Evolutionary conservation across 805 yeast genomes (phyloP).

Genomic region (Nakazawaea ernobii): DNA sequence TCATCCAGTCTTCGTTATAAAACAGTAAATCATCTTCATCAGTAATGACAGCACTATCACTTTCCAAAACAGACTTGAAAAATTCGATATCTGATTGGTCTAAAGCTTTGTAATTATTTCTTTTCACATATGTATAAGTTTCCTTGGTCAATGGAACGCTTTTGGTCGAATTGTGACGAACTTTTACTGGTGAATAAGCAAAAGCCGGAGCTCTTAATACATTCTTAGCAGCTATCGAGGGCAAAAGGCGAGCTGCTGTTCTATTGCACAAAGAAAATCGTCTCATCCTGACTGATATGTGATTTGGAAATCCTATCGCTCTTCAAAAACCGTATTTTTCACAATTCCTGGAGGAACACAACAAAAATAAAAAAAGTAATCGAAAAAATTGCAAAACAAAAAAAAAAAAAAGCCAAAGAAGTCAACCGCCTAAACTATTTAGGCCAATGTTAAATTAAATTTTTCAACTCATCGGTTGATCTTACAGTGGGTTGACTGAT

Average conservation of each 20-base stretch:
- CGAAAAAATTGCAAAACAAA: not conserved
- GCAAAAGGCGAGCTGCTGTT: not conserved
- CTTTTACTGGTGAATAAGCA: not conserved
- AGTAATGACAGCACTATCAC: slow-evolving; percentile 41
- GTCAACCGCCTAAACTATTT: not conserved
- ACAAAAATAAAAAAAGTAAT: not conserved
- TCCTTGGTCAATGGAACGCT: slow-evolving; percentile 57
- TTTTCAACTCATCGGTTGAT: not conserved
- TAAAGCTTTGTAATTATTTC: slow-evolving; percentile 50
- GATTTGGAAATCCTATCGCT: no score
- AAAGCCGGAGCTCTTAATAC: not conserved
- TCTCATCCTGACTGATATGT: not conserved
- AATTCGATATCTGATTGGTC: slow-evolving; percentile 49
- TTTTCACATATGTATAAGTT: slow-evolving; percentile 52
- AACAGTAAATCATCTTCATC: slow-evolving; percentile 59
- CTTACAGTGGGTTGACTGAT: slow-evolving; percentile 1
- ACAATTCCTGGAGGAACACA: no score
- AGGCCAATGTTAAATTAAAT: not conserved
- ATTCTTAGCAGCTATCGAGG: not conserved
- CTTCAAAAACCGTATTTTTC: no score
- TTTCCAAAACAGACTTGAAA: slow-evolving; percentile 56
- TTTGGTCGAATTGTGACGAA: slow-evolving; percentile 14
- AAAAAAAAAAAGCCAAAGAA: not conserved
- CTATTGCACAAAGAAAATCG: not conserved
- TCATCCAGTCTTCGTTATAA: slow-evolving; percentile 91